Conservation (phyloP, 1,284 basidiomycete genomes). For the Lignosus rhinocerotis region DNA sequence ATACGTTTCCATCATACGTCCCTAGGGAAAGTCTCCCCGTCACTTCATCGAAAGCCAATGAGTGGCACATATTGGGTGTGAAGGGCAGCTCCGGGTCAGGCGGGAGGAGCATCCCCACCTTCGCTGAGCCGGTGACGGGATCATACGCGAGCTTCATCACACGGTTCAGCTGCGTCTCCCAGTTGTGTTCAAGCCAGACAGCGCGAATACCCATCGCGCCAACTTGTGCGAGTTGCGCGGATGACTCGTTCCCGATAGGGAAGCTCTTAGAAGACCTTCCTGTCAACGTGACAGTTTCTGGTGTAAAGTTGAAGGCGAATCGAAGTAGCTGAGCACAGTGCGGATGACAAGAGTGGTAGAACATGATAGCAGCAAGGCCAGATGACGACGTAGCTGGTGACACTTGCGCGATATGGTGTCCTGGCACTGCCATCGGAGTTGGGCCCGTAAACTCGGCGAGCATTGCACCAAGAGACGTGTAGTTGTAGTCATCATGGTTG, state of each 20-base stretch:
- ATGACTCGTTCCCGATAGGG: constrained; percentile 31
- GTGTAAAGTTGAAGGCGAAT: constrained; percentile 22
- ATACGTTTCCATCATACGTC: constrained; percentile 50
- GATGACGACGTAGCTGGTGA: constrained; percentile 22
- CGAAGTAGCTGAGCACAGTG: constrained; percentile 27
- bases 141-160: constrained; percentile 48
- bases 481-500: constrained; percentile 12
- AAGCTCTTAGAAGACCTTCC: constrained; percentile 19
- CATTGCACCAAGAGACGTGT: constrained; percentile 24
- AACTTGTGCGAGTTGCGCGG: constrained; percentile 45
- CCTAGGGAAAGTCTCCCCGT: constrained; percentile 49
- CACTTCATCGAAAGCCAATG: constrained; percentile 52
- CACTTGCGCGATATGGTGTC: constrained; percentile 27
- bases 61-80: constrained; percentile 42
- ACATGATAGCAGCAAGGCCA: constrained; percentile 26
- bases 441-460: constrained; percentile 24
- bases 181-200: constrained; percentile 53
- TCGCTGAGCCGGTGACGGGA: constrained; percentile 19
- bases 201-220: constrained; percentile 48
- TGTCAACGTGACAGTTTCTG: constrained; percentile 2
- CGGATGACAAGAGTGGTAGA: constrained; percentile 24
- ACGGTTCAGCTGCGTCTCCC: constrained; percentile 48
- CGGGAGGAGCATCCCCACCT: constrained; percentile 41
- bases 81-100: constrained; percentile 48
- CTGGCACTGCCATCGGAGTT: constrained; percentile 20